Percentiles rank a stretch among this genome's conserved stretches.
Conservation (phyloP, 257 asterid genomes). For the Nicotiana knightiana region DNA sequence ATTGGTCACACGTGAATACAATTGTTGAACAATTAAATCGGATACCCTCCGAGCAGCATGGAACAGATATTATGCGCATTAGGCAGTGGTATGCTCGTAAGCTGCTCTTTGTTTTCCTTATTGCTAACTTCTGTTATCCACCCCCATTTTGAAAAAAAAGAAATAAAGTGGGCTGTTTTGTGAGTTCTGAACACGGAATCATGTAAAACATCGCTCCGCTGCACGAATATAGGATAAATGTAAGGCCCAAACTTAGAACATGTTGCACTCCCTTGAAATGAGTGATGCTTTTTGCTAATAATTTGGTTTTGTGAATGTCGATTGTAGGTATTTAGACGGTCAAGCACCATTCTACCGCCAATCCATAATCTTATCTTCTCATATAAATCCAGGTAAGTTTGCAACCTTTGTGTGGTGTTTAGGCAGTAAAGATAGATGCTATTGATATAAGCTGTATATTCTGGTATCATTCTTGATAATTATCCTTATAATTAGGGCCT, state of each 20-base stretch:
- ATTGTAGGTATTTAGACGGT: conserved; percentile 72
- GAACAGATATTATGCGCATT: conserved; percentile 91
- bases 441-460: background rate
- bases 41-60: conserved; percentile 80
- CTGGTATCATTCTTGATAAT: background rate
- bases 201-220: background rate
- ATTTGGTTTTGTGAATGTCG: conserved; percentile 10
- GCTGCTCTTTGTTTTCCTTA: conserved; percentile 6
- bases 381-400: conserved; percentile 71
- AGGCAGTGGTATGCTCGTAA: conserved; percentile 67
- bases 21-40: conserved; percentile 66
- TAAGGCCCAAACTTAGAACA: background rate
- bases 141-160: background rate
- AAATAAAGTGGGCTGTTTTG: background rate
- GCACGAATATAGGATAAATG: background rate
- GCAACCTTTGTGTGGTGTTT: background rate
- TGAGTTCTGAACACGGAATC: background rate
- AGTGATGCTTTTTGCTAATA: conserved; percentile 6
- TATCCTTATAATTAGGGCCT: background rate
- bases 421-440: conserved; percentile 7
- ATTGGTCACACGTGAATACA: conserved; percentile 86
- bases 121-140: background rate
- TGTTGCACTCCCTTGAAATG: background rate
- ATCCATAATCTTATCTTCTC: conserved; percentile 74
- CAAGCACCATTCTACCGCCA: conserved; percentile 90